Evolutionary conservation across 352 stramenopile species (phyloP).

Genomic region (Phytophthora tentaculata): DNA sequence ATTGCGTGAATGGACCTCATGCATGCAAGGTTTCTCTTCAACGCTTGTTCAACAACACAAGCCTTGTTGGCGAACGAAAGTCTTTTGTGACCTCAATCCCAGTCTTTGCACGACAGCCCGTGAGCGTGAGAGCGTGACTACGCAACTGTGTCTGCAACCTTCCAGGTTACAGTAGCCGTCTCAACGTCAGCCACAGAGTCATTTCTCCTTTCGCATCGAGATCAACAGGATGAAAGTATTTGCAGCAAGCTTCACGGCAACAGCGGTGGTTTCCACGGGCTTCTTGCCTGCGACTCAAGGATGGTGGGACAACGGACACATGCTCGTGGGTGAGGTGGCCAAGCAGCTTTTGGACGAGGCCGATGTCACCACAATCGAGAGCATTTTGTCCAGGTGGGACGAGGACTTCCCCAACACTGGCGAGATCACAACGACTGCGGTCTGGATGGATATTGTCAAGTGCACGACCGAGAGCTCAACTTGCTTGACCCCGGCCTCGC

Average conservation of each 20-base stretch:
- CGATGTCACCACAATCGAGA: conserved; percentile 58
- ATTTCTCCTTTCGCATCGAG: conserved; percentile 22
- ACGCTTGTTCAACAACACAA: no score
- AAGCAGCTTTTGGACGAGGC: conserved; percentile 51
- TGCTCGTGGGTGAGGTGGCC: conserved; percentile 61
- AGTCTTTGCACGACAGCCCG: conserved; percentile 17
- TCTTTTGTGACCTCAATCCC: background rate
- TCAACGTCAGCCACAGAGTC: background rate
- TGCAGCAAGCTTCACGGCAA: conserved; percentile 12
- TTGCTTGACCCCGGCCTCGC: conserved; percentile 40
- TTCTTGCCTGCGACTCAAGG: conserved; percentile 34
- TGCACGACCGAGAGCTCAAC: conserved; percentile 46
- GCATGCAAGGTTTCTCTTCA: conserved; percentile 13
- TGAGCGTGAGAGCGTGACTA: conserved; percentile 12
- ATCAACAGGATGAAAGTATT: conserved; percentile 46
- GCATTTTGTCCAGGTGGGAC: conserved; percentile 51
- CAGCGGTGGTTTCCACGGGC: conserved; percentile 11
- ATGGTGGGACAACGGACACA: conserved; percentile 78
- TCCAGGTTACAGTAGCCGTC: background rate
- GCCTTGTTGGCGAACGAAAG: background rate
- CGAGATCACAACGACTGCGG: conserved; percentile 47
- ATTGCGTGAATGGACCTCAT: conserved; percentile 27
- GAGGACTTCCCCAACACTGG: conserved; percentile 67
- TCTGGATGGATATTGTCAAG: conserved; percentile 72
- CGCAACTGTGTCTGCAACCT: conserved; percentile 10